Evolutionary conservation across 805 yeast species (phyloP).

Genomic region (Alloascoidea hylecoeti): DNA sequence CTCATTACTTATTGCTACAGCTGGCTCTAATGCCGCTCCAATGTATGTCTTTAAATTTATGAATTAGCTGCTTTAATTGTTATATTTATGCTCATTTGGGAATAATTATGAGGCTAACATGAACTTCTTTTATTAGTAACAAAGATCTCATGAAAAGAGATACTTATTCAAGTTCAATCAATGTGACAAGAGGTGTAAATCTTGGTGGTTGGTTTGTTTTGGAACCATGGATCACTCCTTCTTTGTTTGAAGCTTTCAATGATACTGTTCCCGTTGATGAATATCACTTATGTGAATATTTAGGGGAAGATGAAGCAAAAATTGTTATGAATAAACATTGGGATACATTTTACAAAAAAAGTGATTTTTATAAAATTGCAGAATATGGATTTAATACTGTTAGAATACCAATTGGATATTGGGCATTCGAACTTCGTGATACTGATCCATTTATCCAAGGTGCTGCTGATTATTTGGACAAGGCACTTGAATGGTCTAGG

Average conservation of each 20-base stretch:
- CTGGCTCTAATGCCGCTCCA: no score
- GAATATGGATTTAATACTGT: slow-evolving; percentile 65
- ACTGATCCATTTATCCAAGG: slow-evolving; percentile 92
- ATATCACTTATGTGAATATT: slow-evolving; percentile 43
- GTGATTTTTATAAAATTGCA: slow-evolving; percentile 49
- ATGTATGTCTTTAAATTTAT: no score
- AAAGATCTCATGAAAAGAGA: no score
- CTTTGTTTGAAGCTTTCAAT: slow-evolving; percentile 44
- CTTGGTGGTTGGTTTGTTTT: slow-evolving; percentile 86
- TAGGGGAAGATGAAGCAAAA: slow-evolving; percentile 48
- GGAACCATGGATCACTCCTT: slow-evolving; percentile 79
- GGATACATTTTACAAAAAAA: slow-evolving; percentile 62
- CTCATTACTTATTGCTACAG: no score
- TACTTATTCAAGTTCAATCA: no score
- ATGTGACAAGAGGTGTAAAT: no score
- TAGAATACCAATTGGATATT: slow-evolving; percentile 87
- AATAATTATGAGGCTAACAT: no score
- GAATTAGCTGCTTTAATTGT: no score
- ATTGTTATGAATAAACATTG: slow-evolving; percentile 53
- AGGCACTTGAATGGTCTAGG: slow-evolving; percentile 67
- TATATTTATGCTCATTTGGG: no score
- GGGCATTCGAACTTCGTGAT: slow-evolving; percentile 63
- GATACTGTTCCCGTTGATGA: slow-evolving; percentile 67
- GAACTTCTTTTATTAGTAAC: no score
- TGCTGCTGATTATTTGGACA: slow-evolving; percentile 44